These are phyloP conservation scores for Calamus simplicifolius DNA, from an alignment of 176 grass and related monocot species.

Conservation along the genomic window DNA sequence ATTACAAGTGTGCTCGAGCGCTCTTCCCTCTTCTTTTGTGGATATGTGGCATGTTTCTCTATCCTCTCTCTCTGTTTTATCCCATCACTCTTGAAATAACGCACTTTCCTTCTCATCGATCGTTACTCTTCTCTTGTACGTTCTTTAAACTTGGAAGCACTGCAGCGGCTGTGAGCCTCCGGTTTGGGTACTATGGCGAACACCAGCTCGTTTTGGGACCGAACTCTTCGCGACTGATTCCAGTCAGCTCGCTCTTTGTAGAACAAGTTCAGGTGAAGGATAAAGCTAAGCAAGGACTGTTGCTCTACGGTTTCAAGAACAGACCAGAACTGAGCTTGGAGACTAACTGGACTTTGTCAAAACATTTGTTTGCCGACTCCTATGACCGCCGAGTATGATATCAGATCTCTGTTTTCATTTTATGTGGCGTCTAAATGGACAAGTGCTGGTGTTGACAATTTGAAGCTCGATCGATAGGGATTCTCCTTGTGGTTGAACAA, in stretches of 20 bases:
- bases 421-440: too few species aligned
- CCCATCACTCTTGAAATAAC: neutral
- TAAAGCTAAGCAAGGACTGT: slow-evolving; percentile 8
- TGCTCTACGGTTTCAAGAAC: slow-evolving; percentile 32
- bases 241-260: slow-evolving; percentile 24
- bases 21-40: slow-evolving; percentile 27
- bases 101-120: neutral
- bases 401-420: neutral
- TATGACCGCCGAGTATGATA: slow-evolving; percentile 13
- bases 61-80: neutral
- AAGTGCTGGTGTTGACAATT: neutral
- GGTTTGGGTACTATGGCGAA: slow-evolving; percentile 25
- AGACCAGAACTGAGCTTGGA: slow-evolving; percentile 23
- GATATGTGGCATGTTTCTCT: slow-evolving; percentile 22
- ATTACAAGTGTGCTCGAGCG: slow-evolving; percentile 1
- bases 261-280: slow-evolving; percentile 23
- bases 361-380: slow-evolving; percentile 15
- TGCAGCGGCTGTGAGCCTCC: slow-evolving; percentile 32
- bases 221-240: slow-evolving; percentile 20
- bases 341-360: slow-evolving; percentile 16
- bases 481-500: slow-evolving; percentile 41
- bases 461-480: slow-evolving; percentile 12
- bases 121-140: neutral
- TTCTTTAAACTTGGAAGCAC: slow-evolving; percentile 7
- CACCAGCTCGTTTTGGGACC: slow-evolving; percentile 13